Base-by-base conservation (phyloP, 352 stramenopile genomes). In the Pythium guiyangense region DNA sequence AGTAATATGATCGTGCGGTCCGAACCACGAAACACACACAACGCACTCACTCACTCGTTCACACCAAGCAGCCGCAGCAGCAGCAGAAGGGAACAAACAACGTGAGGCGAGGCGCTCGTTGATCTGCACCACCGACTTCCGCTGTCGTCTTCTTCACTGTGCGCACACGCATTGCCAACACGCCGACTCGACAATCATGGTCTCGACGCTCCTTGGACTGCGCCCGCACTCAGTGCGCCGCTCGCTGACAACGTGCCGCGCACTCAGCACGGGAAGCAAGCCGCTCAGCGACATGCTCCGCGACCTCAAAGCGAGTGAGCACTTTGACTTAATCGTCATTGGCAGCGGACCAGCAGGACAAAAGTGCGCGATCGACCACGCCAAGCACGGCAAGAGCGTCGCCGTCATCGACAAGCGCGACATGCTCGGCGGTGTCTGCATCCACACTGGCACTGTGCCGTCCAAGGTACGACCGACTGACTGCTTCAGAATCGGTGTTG, bases 271-370 rank as follows among this genome's bases (percentile, higher is more conserved):
- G 17, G 43, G 25, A 1, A 29, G 25, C 10, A 64, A 52, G 35
- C 61, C 72, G 49, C 64, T 94, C 46, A 79, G 62, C 45, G 69
- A 92, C 50, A 79, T 88, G 61, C 70, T 94, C 22, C 80, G 77
- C 47, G 81, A 92, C 49, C 69, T 96, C 48, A 86, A 86, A 48
- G 84, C 83, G 46, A 93, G 82, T 57, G 84, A 93, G 53, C 84
- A 96, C 66, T 95, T 94, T 62, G 85, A 95, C 57, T 60, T 94
- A 31, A 93, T 96, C 59, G 88, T 96, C 40, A 92, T 96, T 54
- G 88, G 88, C 66, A 94, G 81, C 50, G 88, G 88, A 1, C 88
- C 88, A 0, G 84, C 88, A 9, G 88, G 86, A 31, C 86, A 96
- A 66, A 96, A 95, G 62, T 97, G 88, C 52, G 88, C 88, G 37